phyloP scores from a whole-genome alignment of 768 basidiomycete genomes.

The Boletus reticuloceps region DNA sequence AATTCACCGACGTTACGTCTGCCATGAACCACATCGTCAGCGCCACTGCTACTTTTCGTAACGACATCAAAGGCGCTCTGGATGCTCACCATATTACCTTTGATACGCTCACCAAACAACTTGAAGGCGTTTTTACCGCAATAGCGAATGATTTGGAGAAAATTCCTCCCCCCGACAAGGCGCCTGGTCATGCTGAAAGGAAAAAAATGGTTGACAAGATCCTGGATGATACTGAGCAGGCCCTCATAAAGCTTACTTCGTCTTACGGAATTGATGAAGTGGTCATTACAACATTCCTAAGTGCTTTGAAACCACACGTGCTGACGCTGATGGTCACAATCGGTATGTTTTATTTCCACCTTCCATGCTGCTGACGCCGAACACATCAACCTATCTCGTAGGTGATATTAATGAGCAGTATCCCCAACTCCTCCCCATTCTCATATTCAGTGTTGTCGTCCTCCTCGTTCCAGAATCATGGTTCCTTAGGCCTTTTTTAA shows the following conservation, averaged over 20 bases:
- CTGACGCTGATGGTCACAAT: slow-evolving; percentile 1
- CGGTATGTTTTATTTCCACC: background rate
- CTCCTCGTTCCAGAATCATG: slow-evolving; percentile 14
- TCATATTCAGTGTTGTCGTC: background rate
- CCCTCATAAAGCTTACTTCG: background rate
- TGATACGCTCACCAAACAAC: slow-evolving; percentile 3
- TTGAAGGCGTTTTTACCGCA: slow-evolving; percentile 4
- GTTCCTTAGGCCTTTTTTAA: slow-evolving; percentile 12
- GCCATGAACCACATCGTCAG: slow-evolving; percentile 7
- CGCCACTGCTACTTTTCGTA: slow-evolving; percentile 9
- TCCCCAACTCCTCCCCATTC: slow-evolving; percentile 2
- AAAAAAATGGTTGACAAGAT: slow-evolving; percentile 2
- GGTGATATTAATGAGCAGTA: slow-evolving; percentile 16
- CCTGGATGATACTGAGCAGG: background rate
- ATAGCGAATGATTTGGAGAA: background rate
- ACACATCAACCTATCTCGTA: background rate
- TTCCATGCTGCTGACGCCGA: background rate
- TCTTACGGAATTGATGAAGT: slow-evolving; percentile 1
- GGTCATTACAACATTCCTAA: background rate
- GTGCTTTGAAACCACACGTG: slow-evolving; percentile 1
- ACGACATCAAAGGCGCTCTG: slow-evolving; percentile 2
- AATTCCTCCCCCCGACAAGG: background rate
- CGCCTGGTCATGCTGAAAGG: slow-evolving; percentile 3
- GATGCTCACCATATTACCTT: slow-evolving; percentile 5
- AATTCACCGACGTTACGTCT: background rate